These are phyloP conservation scores for Medicago truncatula DNA, from an alignment of 306 rosid genomes.

Conservation along the genomic window DNA sequence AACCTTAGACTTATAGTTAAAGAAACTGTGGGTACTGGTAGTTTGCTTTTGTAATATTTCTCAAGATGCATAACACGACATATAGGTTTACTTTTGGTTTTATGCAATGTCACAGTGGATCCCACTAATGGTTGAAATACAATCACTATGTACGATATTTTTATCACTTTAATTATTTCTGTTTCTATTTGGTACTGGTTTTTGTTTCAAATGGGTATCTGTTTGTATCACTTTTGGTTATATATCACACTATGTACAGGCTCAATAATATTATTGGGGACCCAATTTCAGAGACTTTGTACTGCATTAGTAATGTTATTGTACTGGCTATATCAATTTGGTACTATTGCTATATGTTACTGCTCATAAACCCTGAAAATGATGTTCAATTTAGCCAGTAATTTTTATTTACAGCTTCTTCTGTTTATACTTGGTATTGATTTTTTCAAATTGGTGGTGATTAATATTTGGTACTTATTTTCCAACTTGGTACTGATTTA, in stretches of 20 bases:
- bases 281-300: neutral
- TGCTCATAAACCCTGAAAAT: too few species aligned
- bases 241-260: neutral
- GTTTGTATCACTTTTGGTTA: neutral
- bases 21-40: too few species aligned
- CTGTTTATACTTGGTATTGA: neutral
- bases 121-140: constrained; percentile 11
- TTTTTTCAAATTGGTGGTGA: neutral
- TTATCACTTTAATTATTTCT: constrained; percentile 10
- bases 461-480: neutral
- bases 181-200: constrained; percentile 4
- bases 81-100: neutral
- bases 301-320: neutral
- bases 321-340: neutral
- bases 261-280: neutral
- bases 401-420: neutral
- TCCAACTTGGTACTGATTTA: neutral
- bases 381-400: neutral
- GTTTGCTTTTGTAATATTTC: too few species aligned
- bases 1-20: too few species aligned
- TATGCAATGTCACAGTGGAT: neutral
- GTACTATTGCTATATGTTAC: neutral
- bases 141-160: constrained; percentile 18
- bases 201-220: neutral
- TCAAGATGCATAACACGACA: neutral